Evolutionary conservation across 306 rosid genomes (phyloP).

Genomic region (Quercus engelmannii): DNA sequence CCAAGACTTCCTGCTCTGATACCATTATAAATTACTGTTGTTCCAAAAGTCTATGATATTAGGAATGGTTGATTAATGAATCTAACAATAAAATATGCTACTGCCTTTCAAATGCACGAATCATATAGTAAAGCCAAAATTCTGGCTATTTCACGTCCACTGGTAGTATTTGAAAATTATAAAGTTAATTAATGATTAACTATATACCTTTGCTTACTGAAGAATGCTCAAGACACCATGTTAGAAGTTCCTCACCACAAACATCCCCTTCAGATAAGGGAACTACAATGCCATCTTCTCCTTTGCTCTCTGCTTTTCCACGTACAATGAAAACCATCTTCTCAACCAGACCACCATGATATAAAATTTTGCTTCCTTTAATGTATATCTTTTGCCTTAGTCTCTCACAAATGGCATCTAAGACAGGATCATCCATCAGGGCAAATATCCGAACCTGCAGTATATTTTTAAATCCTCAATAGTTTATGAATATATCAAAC

Average conservation of each 20-base stretch:
- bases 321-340: conserved; percentile 88
- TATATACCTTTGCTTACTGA: conserved; percentile 62
- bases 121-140: not conserved
- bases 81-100: not conserved
- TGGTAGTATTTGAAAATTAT: not conserved
- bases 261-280: conserved; percentile 70
- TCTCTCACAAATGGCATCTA: conserved; percentile 76
- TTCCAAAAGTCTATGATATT: too few species aligned
- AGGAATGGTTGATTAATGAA: too few species aligned
- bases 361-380: conserved; percentile 63
- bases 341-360: conserved; percentile 58
- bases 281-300: conserved; percentile 55
- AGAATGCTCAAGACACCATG: conserved; percentile 88
- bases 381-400: conserved; percentile 74
- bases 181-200: not conserved
- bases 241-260: conserved; percentile 89
- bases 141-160: not conserved
- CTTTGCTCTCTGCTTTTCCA: conserved; percentile 69
- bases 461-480: not conserved
- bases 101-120: not conserved
- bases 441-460: conserved; percentile 75
- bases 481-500: not conserved
- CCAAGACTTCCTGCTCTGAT: too few species aligned
- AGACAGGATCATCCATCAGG: conserved; percentile 67
- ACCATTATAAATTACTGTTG: too few species aligned